phyloP scores from a whole-genome alignment of 2,329 filamentous ascomycete species.

The Trichophyton simii region DNA sequence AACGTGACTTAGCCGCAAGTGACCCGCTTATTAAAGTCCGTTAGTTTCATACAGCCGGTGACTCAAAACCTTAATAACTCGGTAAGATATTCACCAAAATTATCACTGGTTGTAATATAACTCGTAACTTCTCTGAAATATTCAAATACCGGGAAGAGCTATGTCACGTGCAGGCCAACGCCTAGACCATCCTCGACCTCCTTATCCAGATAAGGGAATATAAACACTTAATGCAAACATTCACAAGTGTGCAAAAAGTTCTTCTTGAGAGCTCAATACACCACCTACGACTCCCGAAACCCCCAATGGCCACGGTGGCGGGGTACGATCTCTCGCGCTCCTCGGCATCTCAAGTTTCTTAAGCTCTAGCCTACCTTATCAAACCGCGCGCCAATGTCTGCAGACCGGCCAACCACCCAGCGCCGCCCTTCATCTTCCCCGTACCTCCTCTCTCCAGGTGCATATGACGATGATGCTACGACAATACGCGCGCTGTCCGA shows the following conservation, averaged over 20 bases:
- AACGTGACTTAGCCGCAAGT: too few relatives aligned
- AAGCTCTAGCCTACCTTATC: not conserved
- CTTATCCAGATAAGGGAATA: conserved; percentile 2
- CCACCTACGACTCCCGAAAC: not conserved
- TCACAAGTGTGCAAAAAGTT: not conserved
- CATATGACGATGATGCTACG: conserved; percentile 56
- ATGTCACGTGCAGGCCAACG: not conserved
- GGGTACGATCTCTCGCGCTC: not conserved
- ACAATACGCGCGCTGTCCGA: conserved; percentile 51
- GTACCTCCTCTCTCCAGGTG: conserved; percentile 49
- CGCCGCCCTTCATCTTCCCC: conserved; percentile 14
- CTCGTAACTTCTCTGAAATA: too few relatives aligned
- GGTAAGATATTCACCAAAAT: too few relatives aligned
- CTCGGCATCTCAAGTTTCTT: not conserved
- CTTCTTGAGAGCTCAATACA: not conserved
- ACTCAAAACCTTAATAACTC: too few relatives aligned
- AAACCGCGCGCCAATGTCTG: not conserved
- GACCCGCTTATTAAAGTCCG: too few relatives aligned
- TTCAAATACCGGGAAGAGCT: too few relatives aligned
- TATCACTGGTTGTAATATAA: too few relatives aligned
- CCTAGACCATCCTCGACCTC: not conserved
- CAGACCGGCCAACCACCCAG: not conserved
- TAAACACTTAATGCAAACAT: not conserved
- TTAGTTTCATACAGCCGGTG: too few relatives aligned
- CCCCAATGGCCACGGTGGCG: not conserved